phyloP scores from a whole-genome alignment of 2,329 filamentous ascomycete species.

The Cladophialophora psammophila region DNA sequence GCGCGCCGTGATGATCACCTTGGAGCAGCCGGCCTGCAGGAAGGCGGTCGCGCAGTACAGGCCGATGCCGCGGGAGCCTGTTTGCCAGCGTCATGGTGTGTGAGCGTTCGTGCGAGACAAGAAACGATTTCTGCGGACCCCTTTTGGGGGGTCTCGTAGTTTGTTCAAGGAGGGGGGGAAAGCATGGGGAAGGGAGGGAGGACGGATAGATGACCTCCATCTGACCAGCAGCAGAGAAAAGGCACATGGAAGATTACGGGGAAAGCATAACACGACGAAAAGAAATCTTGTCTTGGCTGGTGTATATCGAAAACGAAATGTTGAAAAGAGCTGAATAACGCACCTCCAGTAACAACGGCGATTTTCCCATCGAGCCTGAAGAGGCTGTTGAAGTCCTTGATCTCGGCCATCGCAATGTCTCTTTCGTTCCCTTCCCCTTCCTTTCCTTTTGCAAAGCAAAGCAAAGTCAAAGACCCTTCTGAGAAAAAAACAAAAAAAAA shows the following conservation, averaged over 20 bases:
- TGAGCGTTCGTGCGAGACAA: too few relatives aligned
- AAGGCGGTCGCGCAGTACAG: slow-evolving; percentile 32
- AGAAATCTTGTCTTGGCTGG: too few relatives aligned
- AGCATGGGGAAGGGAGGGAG: too few relatives aligned
- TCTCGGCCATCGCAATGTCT: slow-evolving; percentile 19
- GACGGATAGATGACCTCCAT: too few relatives aligned
- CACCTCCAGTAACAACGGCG: slow-evolving; percentile 35
- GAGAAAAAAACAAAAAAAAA: too few relatives aligned
- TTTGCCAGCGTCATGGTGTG: neutral
- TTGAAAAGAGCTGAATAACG: neutral
- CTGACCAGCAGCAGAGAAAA: too few relatives aligned
- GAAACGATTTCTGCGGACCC: too few relatives aligned
- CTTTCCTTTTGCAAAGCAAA: neutral
- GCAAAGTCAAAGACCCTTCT: too few relatives aligned
- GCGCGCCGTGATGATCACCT: slow-evolving; percentile 32
- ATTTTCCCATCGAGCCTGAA: slow-evolving; percentile 35
- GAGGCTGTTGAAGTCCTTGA: slow-evolving; percentile 24
- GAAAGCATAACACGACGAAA: too few relatives aligned
- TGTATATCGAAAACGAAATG: neutral
- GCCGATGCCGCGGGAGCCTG: slow-evolving; percentile 44
- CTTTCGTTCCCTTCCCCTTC: neutral
- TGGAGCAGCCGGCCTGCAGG: slow-evolving; percentile 27
- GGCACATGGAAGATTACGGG: too few relatives aligned
- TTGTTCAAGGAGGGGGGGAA: too few relatives aligned
- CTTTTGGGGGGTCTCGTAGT: too few relatives aligned